phyloP scores from a whole-genome alignment of 2,329 filamentous ascomycete genomes.

The Paraconiothyrium sp. region DNA sequence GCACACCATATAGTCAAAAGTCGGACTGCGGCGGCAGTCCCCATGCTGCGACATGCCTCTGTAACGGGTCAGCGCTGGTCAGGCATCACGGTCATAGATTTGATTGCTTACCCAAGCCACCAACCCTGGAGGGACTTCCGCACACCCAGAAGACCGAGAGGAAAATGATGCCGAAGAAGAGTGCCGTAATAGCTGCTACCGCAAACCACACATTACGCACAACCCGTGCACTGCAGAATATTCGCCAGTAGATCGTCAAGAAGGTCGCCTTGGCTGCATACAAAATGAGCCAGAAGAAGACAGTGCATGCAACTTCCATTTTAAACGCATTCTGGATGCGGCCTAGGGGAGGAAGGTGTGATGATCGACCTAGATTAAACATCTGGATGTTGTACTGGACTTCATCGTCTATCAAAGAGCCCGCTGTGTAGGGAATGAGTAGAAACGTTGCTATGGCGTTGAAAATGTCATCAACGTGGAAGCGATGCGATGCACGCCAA shows the following conservation, averaged over 20 bases:
- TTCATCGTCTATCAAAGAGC: background rate
- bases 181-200: background rate
- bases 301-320: constrained; percentile 11
- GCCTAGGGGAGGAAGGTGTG: background rate
- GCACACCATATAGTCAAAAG: constrained; percentile 7
- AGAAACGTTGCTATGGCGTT: background rate
- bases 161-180: constrained; percentile 10
- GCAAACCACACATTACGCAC: constrained; percentile 7
- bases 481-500: background rate
- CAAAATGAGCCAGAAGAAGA: constrained; percentile 17
- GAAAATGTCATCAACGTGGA: constrained; percentile 6
- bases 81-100: background rate
- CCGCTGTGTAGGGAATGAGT: constrained; percentile 4
- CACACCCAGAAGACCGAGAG: constrained; percentile 15
- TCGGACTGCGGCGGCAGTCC: background rate
- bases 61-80: background rate
- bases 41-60: constrained; percentile 4
- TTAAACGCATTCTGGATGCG: background rate
- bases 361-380: background rate
- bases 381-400: background rate
- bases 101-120: constrained; percentile 1
- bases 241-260: constrained; percentile 19
- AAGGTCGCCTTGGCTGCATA: constrained; percentile 22
- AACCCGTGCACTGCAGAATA: background rate
- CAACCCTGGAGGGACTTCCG: constrained; percentile 5